Evolutionary conservation across 768 basidiomycete genomes (phyloP).

Genomic region (Phaeolepiota aurea): DNA sequence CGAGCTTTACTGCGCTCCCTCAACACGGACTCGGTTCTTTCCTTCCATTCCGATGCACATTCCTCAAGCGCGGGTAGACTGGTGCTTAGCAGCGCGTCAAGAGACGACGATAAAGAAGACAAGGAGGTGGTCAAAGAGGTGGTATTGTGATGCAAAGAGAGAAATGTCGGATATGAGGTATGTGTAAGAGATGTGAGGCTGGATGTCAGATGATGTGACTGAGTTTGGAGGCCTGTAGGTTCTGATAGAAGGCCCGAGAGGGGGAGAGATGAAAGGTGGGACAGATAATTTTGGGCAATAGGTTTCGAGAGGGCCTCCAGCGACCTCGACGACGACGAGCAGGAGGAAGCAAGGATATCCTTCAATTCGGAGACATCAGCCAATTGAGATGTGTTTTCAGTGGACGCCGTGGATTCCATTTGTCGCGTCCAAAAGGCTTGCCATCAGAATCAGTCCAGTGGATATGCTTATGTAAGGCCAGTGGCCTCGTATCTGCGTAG

Average conservation of each 20-base stretch:
- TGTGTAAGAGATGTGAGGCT: slow-evolving; percentile 87
- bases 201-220: slow-evolving; percentile 79
- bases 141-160: slow-evolving; percentile 79
- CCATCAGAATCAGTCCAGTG: no score
- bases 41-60: slow-evolving; percentile 62
- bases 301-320: slow-evolving; percentile 16
- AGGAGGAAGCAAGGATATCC: slow-evolving; percentile 19
- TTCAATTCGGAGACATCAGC: slow-evolving; percentile 21
- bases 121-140: slow-evolving; percentile 67
- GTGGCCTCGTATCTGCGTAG: no score
- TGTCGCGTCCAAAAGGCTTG: no score
- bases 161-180: slow-evolving; percentile 86
- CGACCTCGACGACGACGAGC: slow-evolving; percentile 18
- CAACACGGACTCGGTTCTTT: slow-evolving; percentile 67
- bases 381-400: slow-evolving; percentile 16
- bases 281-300: slow-evolving; percentile 46
- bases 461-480: no score
- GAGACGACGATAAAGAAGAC: slow-evolving; percentile 64
- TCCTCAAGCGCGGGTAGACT: slow-evolving; percentile 75
- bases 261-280: slow-evolving; percentile 54
- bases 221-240: slow-evolving; percentile 71
- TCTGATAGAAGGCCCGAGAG: slow-evolving; percentile 65
- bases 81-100: slow-evolving; percentile 53
- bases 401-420: background rate
- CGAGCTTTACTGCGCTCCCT: slow-evolving; percentile 67